A percentile compares a stretch with the other conserved stretches of the same genome.
Conservation (phyloP, 2,329 filamentous ascomycete species). For the Metarhizium humberi region DNA sequence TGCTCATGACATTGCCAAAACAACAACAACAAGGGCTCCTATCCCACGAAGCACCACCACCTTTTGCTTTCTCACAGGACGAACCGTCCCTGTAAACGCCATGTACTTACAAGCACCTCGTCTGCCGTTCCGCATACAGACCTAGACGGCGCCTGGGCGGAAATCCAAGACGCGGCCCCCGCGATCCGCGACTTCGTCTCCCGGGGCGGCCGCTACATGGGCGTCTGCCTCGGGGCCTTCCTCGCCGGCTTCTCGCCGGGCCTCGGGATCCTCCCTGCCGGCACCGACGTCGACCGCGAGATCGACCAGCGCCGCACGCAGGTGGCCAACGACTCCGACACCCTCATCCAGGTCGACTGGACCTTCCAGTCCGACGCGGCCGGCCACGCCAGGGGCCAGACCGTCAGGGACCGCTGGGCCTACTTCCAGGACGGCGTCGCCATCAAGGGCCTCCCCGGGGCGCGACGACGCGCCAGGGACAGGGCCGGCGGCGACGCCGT, state of each 20-base stretch:
- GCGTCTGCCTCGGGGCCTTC: slow-evolving; percentile 19
- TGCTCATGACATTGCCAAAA: too few species aligned
- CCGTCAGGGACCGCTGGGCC: slow-evolving; percentile 10
- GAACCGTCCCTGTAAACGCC: too few species aligned
- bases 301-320: slow-evolving; percentile 7
- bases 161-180: slow-evolving; percentile 7
- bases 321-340: slow-evolving; percentile 10
- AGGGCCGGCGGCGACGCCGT: slow-evolving; percentile 4
- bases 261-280: slow-evolving; percentile 11
- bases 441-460: slow-evolving; percentile 7
- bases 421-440: slow-evolving; percentile 18
- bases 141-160: slow-evolving; percentile 9
- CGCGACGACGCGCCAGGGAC: background rate
- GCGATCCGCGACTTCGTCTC: slow-evolving; percentile 12
- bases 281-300: slow-evolving; percentile 7
- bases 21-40: too few species aligned
- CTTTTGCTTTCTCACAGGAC: too few species aligned
- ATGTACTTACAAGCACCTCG: too few species aligned
- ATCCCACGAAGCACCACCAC: too few species aligned
- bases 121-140: slow-evolving; percentile 2
- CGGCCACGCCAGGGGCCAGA: slow-evolving; percentile 5
- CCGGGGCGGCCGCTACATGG: slow-evolving; percentile 15
- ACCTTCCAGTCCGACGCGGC: slow-evolving; percentile 7
- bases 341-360: slow-evolving; percentile 17
- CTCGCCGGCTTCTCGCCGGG: slow-evolving; percentile 14